Percentiles rank a stretch among this genome's conserved stretches.
Conservation (phyloP, 805 yeast genomes). For the Spathaspora boniae region DNA sequence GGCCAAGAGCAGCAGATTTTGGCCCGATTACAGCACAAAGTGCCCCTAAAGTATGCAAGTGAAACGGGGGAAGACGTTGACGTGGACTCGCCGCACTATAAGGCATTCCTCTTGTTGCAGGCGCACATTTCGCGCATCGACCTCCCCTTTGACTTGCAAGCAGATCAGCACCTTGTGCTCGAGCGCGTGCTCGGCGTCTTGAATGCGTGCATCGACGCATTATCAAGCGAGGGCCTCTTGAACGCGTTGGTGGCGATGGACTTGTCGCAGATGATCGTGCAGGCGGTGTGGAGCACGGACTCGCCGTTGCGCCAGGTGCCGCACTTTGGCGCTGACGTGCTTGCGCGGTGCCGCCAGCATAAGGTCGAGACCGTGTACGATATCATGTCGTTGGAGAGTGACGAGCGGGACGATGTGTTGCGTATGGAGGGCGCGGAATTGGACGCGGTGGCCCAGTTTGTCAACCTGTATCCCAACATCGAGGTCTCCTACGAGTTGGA, state of each 20-base stretch:
- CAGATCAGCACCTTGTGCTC: slow-evolving; percentile 56
- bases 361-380: slow-evolving; percentile 75
- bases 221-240: slow-evolving; percentile 76
- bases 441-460: slow-evolving; percentile 76
- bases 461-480: slow-evolving; percentile 83
- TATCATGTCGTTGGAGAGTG: slow-evolving; percentile 76
- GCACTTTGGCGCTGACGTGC: slow-evolving; percentile 46
- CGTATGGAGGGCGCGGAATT: slow-evolving; percentile 49
- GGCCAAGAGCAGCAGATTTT: slow-evolving; percentile 51
- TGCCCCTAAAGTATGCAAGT: slow-evolving; percentile 57
- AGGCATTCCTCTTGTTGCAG: slow-evolving; percentile 73
- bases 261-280: slow-evolving; percentile 80
- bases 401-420: slow-evolving; percentile 61
- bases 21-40: slow-evolving; percentile 46
- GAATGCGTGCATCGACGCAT: slow-evolving; percentile 67
- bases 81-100: slow-evolving; percentile 55
- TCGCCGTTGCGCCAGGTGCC: slow-evolving; percentile 79
- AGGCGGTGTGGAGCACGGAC: slow-evolving; percentile 81
- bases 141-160: slow-evolving; percentile 55
- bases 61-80: no score
- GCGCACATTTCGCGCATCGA: slow-evolving; percentile 70
- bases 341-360: slow-evolving; percentile 51
- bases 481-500: slow-evolving; percentile 58
- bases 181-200: slow-evolving; percentile 48
- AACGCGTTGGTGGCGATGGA: slow-evolving; percentile 84